These are phyloP conservation scores for Termitomyces sp. DNA, from an alignment of 768 basidiomycete species.

Conservation along the genomic window DNA sequence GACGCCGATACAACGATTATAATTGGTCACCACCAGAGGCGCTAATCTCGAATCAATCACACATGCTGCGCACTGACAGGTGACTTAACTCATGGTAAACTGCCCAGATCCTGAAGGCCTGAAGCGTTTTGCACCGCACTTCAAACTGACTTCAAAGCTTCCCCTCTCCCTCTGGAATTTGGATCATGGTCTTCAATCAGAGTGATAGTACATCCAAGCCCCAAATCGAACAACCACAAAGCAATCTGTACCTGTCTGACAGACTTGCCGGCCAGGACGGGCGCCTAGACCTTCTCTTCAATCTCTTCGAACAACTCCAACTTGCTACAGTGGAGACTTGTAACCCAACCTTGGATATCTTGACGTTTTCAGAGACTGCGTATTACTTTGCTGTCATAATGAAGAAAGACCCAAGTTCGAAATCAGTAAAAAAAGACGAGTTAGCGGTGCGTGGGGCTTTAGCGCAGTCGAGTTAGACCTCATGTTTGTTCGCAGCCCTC, in stretches of 20 bases:
- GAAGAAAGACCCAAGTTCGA: not conserved
- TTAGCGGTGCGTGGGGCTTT: not conserved
- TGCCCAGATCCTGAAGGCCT: not conserved
- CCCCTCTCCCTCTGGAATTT: not conserved
- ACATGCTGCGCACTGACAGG: too few species aligned
- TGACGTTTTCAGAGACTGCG: slow-evolving; percentile 35
- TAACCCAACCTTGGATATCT: slow-evolving; percentile 31
- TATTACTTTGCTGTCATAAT: slow-evolving; percentile 42
- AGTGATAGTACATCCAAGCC: not conserved
- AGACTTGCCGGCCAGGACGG: slow-evolving; percentile 37
- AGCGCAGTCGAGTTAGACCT: not conserved
- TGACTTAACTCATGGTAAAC: not conserved
- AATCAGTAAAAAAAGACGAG: not conserved
- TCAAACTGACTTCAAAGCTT: not conserved
- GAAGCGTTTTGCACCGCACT: not conserved
- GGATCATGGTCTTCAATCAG: not conserved
- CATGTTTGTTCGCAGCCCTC: not conserved
- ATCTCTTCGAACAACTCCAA: slow-evolving; percentile 39
- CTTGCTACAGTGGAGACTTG: slow-evolving; percentile 37
- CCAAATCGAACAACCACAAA: not conserved
- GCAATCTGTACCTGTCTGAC: slow-evolving; percentile 18
- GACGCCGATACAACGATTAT: too few species aligned
- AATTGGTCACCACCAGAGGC: not conserved
- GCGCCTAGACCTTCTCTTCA: slow-evolving; percentile 28
- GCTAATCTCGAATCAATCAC: not conserved